These are phyloP conservation scores for Bonia amplexicaulis DNA, from an alignment of 176 grass and related monocot species.

Conservation along the genomic window DNA sequence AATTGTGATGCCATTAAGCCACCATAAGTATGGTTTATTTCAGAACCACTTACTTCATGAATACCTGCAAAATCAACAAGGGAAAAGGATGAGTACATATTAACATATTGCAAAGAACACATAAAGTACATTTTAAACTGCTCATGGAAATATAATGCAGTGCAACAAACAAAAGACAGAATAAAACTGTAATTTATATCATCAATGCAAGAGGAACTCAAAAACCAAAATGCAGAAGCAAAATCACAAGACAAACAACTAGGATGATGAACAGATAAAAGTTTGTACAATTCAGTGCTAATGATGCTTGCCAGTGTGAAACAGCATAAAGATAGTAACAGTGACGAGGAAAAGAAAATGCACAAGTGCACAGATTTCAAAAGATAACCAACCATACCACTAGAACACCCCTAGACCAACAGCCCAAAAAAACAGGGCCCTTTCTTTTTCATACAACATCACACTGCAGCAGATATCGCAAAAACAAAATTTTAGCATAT, in stretches of 20 bases:
- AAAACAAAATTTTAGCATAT: neutral
- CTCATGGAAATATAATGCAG: neutral
- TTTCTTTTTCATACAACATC: neutral
- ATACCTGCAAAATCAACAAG: conserved; percentile 65
- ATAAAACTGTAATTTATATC: neutral
- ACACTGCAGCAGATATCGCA: neutral
- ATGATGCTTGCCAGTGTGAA: neutral
- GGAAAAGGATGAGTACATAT: conserved; percentile 3
- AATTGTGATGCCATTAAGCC: neutral
- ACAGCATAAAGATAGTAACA: neutral
- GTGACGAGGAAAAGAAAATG: neutral
- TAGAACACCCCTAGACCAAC: neutral
- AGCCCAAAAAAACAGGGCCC: neutral
- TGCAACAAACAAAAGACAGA: neutral
- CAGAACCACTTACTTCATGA: conserved; percentile 80
- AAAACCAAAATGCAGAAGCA: neutral
- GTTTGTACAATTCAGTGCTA: neutral
- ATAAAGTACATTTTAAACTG: neutral
- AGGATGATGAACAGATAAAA: neutral
- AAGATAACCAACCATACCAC: neutral
- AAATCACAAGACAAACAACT: neutral
- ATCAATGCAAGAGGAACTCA: neutral
- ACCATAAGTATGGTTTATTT: neutral
- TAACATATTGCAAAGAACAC: neutral
- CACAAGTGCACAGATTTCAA: neutral